Conservation (phyloP, 2,329 filamentous ascomycete genomes). For the Calonectria pauciramosa region DNA sequence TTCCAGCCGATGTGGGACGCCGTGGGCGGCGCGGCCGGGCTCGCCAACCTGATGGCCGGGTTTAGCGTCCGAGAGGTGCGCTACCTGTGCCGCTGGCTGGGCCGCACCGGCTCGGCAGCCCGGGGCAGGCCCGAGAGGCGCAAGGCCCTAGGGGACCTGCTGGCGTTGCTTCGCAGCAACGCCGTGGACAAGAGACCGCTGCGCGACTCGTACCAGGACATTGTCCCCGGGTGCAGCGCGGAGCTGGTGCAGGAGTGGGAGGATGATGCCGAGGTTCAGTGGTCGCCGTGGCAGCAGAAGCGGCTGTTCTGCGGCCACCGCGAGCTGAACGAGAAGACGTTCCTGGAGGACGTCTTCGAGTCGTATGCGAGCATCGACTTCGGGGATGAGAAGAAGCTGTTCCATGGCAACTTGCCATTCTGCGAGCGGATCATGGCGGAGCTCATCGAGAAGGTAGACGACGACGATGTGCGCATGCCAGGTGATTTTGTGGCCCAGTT, state of each 20-base stretch:
- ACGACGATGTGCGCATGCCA: slow-evolving; percentile 24
- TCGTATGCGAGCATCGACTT: slow-evolving; percentile 8
- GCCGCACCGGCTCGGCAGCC: slow-evolving; percentile 36
- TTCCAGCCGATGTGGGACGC: slow-evolving; percentile 42
- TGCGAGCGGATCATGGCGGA: slow-evolving; percentile 29
- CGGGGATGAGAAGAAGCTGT: slow-evolving; percentile 19
- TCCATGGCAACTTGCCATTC: slow-evolving; percentile 35
- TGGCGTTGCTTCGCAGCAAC: slow-evolving; percentile 30
- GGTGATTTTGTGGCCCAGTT: slow-evolving; percentile 36
- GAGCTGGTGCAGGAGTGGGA: slow-evolving; percentile 40
- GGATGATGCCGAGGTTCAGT: slow-evolving; percentile 18
- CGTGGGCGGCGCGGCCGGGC: slow-evolving; percentile 37
- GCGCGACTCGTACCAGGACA: slow-evolving; percentile 38
- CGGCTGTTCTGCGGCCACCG: slow-evolving; percentile 33
- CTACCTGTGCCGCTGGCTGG: slow-evolving; percentile 35
- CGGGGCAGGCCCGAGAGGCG: slow-evolving; percentile 39
- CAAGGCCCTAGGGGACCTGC: slow-evolving; percentile 37
- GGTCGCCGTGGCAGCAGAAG: slow-evolving; percentile 31
- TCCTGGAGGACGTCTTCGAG: slow-evolving; percentile 35
- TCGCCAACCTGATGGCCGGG: slow-evolving; percentile 40
- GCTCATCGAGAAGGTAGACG: slow-evolving; percentile 20
- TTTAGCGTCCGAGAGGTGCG: slow-evolving; percentile 43
- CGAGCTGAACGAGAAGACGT: slow-evolving; percentile 30
- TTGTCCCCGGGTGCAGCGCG: slow-evolving; percentile 40
- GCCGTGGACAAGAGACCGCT: slow-evolving; percentile 38